Evolutionary conservation across 2,329 filamentous ascomycete genomes (phyloP).

Genomic region (Sphaceloma murrayae): DNA sequence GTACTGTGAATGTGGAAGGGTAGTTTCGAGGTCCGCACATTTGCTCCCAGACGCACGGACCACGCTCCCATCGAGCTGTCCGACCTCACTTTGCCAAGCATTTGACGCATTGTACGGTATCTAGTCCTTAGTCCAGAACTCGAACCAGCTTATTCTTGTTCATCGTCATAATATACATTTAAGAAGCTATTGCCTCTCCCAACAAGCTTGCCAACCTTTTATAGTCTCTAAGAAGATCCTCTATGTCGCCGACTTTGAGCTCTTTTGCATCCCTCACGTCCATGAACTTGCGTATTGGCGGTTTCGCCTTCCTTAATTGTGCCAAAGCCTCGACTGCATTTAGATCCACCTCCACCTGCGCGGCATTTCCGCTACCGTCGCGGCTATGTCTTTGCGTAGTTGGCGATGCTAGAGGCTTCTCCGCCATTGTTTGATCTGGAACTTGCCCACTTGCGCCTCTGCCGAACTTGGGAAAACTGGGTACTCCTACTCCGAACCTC

Average conservation of each 20-base stretch:
- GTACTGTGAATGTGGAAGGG: background rate
- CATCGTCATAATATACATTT: constrained; percentile 5
- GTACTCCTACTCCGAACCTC: constrained; percentile 26
- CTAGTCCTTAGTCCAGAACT: no score
- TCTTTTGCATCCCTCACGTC: constrained; percentile 39
- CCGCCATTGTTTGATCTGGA: constrained; percentile 7
- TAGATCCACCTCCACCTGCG: constrained; percentile 22
- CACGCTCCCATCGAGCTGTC: no score
- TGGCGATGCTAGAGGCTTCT: constrained; percentile 1
- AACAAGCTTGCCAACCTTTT: constrained; percentile 36
- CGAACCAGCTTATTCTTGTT: background rate
- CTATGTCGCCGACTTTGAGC: constrained; percentile 39
- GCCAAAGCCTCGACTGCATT: constrained; percentile 38
- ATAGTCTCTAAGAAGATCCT: constrained; percentile 34
- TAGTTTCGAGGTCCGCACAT: no score
- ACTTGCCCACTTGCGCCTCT: constrained; percentile 23
- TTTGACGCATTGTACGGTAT: no score
- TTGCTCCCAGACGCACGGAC: no score
- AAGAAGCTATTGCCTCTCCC: constrained; percentile 31
- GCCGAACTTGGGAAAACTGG: constrained; percentile 29
- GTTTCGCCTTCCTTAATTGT: constrained; percentile 36
- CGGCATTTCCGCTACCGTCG: constrained; percentile 21
- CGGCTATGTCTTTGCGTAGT: constrained; percentile 19
- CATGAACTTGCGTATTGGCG: constrained; percentile 40
- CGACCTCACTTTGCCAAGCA: no score